phyloP scores from a whole-genome alignment of 2,329 filamentous ascomycete species.

The Talaromyces sp. region DNA sequence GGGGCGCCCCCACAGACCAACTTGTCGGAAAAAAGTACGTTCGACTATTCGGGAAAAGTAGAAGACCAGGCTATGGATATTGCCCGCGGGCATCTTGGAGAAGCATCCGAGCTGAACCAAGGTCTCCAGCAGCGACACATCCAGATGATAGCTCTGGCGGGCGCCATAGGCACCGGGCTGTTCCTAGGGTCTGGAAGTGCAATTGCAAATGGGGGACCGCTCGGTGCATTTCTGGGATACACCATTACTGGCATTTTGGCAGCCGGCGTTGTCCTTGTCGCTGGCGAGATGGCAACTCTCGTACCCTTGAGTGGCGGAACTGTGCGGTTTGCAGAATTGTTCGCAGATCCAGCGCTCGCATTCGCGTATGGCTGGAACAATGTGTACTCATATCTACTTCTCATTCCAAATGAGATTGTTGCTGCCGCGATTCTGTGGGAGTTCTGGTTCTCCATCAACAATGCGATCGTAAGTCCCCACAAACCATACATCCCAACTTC shows the following conservation, averaged over 20 bases:
- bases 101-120: conserved; percentile 19
- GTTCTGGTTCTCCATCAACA: conserved; percentile 49
- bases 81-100: no score
- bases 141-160: conserved; percentile 39
- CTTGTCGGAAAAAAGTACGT: no score
- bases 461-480: conserved; percentile 35
- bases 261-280: conserved; percentile 32
- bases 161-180: conserved; percentile 37
- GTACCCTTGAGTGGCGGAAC: conserved; percentile 39
- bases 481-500: no score
- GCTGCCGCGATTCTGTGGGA: conserved; percentile 29
- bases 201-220: conserved; percentile 31
- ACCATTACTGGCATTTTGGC: conserved; percentile 35
- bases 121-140: conserved; percentile 34
- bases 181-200: conserved; percentile 37
- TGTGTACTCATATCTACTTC: no score
- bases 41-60: no score
- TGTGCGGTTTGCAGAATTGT: conserved; percentile 35
- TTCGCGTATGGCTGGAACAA: conserved; percentile 42
- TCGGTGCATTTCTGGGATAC: conserved; percentile 38
- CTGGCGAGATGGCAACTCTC: conserved; percentile 25
- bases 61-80: no score
- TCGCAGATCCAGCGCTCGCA: conserved; percentile 37
- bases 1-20: no score
- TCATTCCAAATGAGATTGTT: conserved; percentile 33